Conservation (phyloP, 352 stramenopile species). For the Peronospora farinosa region DNA sequence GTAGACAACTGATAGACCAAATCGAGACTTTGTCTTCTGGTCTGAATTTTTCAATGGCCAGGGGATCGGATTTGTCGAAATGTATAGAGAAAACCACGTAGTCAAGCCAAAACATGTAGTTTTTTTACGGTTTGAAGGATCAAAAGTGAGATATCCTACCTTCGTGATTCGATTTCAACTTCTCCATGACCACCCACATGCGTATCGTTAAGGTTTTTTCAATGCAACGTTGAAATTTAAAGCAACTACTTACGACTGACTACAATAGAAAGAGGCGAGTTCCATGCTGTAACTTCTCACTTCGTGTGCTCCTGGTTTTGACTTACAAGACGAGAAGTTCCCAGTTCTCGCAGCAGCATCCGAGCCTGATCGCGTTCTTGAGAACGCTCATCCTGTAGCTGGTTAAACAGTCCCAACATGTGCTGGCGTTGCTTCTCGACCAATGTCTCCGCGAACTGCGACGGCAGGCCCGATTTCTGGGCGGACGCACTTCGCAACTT, state of each 20-base stretch:
- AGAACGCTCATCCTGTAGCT: conserved; percentile 30
- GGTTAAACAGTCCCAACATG: conserved; percentile 31
- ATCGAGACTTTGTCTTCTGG: not conserved
- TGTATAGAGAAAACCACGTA: conserved; percentile 16
- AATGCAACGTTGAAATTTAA: conserved; percentile 29
- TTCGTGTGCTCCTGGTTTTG: conserved; percentile 24
- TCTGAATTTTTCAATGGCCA: conserved; percentile 24
- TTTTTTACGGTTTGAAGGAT: conserved; percentile 3
- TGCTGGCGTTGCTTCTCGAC: conserved; percentile 38
- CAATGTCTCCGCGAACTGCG: conserved; percentile 26
- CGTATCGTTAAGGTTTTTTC: not conserved
- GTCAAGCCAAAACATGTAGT: conserved; percentile 3
- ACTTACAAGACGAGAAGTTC: conserved; percentile 11
- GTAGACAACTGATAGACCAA: not conserved
- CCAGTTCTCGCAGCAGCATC: conserved; percentile 25
- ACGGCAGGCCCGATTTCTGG: conserved; percentile 24
- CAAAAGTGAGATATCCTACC: conserved; percentile 4
- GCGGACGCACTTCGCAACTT: conserved; percentile 21
- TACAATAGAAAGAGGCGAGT: conserved; percentile 10
- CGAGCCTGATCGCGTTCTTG: conserved; percentile 33
- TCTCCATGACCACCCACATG: not conserved
- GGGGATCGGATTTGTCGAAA: conserved; percentile 22
- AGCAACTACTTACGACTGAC: conserved; percentile 5
- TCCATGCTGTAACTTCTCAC: conserved; percentile 8
- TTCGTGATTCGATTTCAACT: not conserved